phyloP scores from a whole-genome alignment of 164 flowering plant species.

The Magnolia sinica region DNA sequence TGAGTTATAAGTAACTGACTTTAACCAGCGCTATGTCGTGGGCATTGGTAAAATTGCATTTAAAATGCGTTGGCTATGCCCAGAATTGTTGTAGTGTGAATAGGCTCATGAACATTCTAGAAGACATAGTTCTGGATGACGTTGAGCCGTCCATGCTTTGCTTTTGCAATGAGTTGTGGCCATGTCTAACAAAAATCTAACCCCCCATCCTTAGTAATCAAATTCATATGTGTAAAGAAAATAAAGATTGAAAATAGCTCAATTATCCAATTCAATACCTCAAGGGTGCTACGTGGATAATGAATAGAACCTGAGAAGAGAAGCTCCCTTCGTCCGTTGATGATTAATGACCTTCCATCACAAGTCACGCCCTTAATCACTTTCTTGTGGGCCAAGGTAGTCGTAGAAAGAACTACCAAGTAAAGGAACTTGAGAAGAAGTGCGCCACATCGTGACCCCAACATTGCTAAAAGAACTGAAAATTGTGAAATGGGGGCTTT shows the following conservation, averaged over 20 bases:
- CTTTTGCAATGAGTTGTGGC: constrained; percentile 13
- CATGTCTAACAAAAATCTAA: constrained; percentile 11
- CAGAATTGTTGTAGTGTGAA: no score
- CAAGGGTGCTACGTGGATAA: constrained; percentile 24
- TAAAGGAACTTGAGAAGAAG: background rate
- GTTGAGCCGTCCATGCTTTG: constrained; percentile 18
- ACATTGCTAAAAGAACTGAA: background rate
- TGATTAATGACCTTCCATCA: constrained; percentile 26
- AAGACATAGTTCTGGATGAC: constrained; percentile 15
- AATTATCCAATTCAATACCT: constrained; percentile 7
- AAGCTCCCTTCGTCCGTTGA: no score
- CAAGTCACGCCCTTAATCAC: constrained; percentile 13
- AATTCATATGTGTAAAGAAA: background rate
- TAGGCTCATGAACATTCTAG: constrained; percentile 20
- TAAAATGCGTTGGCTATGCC: no score
- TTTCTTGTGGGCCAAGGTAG: background rate
- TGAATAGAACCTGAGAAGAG: constrained; percentile 37
- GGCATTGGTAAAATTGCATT: no score
- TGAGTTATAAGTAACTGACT: no score
- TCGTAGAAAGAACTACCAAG: background rate
- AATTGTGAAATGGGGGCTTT: background rate
- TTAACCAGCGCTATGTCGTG: no score
- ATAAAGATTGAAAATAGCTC: no score
- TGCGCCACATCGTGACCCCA: background rate
- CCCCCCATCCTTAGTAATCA: background rate